These are phyloP conservation scores for Aspergillus olivimuriae DNA, from an alignment of 495 filamentous ascomycete species.

Conservation along the genomic window DNA sequence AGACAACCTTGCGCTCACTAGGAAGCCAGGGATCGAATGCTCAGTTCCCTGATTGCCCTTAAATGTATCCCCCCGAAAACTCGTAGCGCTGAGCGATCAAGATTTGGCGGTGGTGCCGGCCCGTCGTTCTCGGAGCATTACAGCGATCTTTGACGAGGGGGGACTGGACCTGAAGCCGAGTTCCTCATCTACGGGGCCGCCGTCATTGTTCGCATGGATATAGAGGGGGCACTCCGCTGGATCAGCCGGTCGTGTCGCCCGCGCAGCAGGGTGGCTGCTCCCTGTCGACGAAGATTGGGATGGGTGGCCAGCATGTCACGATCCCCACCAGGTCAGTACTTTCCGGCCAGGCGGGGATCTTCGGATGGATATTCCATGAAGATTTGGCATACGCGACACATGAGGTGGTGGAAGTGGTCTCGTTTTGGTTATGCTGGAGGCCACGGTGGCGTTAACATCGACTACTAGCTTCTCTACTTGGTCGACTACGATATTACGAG, in stretches of 20 bases:
- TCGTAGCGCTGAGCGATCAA: too few relatives aligned
- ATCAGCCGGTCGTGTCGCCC: slow-evolving; percentile 43
- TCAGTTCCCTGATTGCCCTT: too few relatives aligned
- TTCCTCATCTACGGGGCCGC: slow-evolving; percentile 12
- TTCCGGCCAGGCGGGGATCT: neutral
- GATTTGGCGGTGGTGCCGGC: neutral
- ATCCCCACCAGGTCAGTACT: slow-evolving; percentile 6
- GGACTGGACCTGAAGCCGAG: slow-evolving; percentile 12
- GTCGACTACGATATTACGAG: too few relatives aligned
- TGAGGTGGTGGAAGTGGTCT: too few relatives aligned
- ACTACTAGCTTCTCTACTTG: too few relatives aligned
- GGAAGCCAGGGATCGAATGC: too few relatives aligned
- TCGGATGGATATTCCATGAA: neutral
- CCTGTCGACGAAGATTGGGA: slow-evolving; percentile 36
- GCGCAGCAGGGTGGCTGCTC: slow-evolving; percentile 37
- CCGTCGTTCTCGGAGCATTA: neutral
- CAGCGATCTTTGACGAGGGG: neutral
- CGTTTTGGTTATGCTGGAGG: too few relatives aligned
- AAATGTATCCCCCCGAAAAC: too few relatives aligned
- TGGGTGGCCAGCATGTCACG: slow-evolving; percentile 41
- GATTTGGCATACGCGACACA: too few relatives aligned
- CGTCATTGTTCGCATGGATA: slow-evolving; percentile 15
- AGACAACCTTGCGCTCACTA: too few relatives aligned
- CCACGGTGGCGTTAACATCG: too few relatives aligned
- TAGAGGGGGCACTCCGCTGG: slow-evolving; percentile 16